A percentile compares a stretch with the other conserved stretches of the same genome.
Conservation (phyloP, 805 yeast genomes). For the Candida succiphila region DNA sequence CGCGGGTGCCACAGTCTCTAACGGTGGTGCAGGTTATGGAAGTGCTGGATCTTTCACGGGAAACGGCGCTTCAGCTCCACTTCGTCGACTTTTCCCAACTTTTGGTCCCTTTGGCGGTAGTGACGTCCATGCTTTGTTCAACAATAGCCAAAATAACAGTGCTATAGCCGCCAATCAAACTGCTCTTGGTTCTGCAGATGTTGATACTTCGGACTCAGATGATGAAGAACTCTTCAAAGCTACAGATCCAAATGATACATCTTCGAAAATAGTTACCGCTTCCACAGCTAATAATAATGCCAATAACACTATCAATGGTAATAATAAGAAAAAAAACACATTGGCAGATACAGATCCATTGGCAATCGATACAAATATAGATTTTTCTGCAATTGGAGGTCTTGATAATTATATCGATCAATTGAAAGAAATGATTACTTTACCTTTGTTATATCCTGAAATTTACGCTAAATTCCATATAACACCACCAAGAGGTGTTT, state of each 20-base stretch:
- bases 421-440: slow-evolving; percentile 91
- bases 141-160: slow-evolving; percentile 49
- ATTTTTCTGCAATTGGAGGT: slow-evolving; percentile 82
- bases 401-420: slow-evolving; percentile 84
- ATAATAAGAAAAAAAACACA: slow-evolving; percentile 38
- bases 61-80: slow-evolving; percentile 19
- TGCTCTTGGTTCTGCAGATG: slow-evolving; percentile 19
- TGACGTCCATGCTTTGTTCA: slow-evolving; percentile 74
- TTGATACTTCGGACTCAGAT: slow-evolving; percentile 35
- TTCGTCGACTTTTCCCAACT: slow-evolving; percentile 78
- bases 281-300: neutral
- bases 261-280: slow-evolving; percentile 7
- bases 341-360: slow-evolving; percentile 89
- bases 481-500: slow-evolving; percentile 94
- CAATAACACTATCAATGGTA: neutral
- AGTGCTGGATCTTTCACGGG: slow-evolving; percentile 23
- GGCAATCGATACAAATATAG: slow-evolving; percentile 56
- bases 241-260: slow-evolving; percentile 21
- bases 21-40: slow-evolving; percentile 25
- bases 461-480: slow-evolving; percentile 81
- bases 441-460: slow-evolving; percentile 90
- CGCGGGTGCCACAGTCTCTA: slow-evolving; percentile 13
- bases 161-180: slow-evolving; percentile 18
- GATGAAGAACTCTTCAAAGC: slow-evolving; percentile 30
- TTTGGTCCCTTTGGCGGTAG: slow-evolving; percentile 98